These are phyloP conservation scores for Tricholoma bakamatsutake DNA, from an alignment of 768 basidiomycete genomes.

Conservation along the genomic window DNA sequence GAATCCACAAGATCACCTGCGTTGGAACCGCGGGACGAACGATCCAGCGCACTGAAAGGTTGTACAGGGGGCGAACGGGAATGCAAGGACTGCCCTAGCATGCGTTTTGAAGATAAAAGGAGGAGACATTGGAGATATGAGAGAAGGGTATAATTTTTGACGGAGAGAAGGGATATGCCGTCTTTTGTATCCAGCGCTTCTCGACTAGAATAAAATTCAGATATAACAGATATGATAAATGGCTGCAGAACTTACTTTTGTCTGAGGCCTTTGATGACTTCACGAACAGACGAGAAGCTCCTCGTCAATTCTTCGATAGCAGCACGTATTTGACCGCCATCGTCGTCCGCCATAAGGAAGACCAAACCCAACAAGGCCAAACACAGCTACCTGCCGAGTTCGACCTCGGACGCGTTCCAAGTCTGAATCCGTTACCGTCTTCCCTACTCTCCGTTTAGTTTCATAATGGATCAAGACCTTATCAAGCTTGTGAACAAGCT, in stretches of 20 bases:
- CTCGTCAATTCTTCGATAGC: slow-evolving; percentile 49
- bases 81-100: slow-evolving; percentile 55
- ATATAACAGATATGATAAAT: background rate
- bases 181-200: slow-evolving; percentile 46
- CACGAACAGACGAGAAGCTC: slow-evolving; percentile 57
- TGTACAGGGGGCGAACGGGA: slow-evolving; percentile 41
- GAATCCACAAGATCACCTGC: slow-evolving; percentile 74
- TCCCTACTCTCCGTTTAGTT: background rate
- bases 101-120: slow-evolving; percentile 65
- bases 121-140: slow-evolving; percentile 82
- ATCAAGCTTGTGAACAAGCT: slow-evolving; percentile 94
- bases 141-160: slow-evolving; percentile 81
- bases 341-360: background rate
- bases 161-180: slow-evolving; percentile 86
- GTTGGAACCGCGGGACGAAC: slow-evolving; percentile 48
- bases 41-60: slow-evolving; percentile 47
- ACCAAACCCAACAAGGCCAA: no score
- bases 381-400: no score
- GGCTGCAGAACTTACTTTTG: slow-evolving; percentile 40
- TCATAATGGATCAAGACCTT: slow-evolving; percentile 84
- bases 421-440: background rate
- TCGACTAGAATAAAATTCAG: slow-evolving; percentile 15
- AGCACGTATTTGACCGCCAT: background rate
- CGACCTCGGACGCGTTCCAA: slow-evolving; percentile 2
- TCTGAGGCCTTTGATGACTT: slow-evolving; percentile 46